Percentiles rank a stretch among this genome's conserved stretches.
phyloP scores from a whole-genome alignment of 345 rosid genomes.

The Camelina neglecta region DNA sequence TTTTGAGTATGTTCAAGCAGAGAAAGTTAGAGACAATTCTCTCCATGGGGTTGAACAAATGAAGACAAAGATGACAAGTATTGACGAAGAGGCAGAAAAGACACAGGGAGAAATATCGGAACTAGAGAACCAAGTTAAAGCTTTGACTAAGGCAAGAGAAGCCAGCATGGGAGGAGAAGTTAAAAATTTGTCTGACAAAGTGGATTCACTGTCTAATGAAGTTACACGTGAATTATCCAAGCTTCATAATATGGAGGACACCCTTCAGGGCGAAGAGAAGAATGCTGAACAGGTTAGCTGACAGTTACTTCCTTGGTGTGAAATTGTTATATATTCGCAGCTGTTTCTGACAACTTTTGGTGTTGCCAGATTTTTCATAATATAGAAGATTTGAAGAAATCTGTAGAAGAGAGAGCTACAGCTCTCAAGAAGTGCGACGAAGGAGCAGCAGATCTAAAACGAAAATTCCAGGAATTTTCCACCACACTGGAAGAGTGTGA shows the following conservation, averaged over 20 bases:
- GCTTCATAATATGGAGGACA: slow-evolving; percentile 74
- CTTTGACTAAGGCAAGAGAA: slow-evolving; percentile 76
- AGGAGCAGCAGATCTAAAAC: slow-evolving; percentile 78
- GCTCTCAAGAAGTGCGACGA: slow-evolving; percentile 78
- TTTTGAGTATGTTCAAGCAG: slow-evolving; percentile 36
- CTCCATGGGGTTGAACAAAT: slow-evolving; percentile 41
- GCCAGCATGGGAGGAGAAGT: slow-evolving; percentile 94
- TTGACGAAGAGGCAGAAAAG: slow-evolving; percentile 57
- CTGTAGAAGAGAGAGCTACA: slow-evolving; percentile 67
- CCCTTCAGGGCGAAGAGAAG: slow-evolving; percentile 65
- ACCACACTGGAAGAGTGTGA: slow-evolving; percentile 72
- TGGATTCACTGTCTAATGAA: slow-evolving; percentile 70
- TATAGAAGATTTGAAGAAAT: slow-evolving; percentile 80
- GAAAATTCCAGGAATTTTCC: slow-evolving; percentile 67
- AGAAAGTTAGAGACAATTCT: slow-evolving; percentile 22
- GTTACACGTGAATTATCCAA: slow-evolving; percentile 74
- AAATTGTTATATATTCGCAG: slow-evolving; percentile 10
- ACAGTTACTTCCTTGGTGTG: slow-evolving; percentile 6
- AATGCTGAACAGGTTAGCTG: slow-evolving; percentile 71
- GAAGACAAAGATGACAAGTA: slow-evolving; percentile 59
- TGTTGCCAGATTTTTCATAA: slow-evolving; percentile 59
- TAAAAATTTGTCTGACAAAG: slow-evolving; percentile 69
- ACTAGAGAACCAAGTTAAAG: slow-evolving; percentile 63
- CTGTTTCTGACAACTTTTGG: slow-evolving; percentile 30
- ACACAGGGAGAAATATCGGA: slow-evolving; percentile 54